Evolutionary conservation across 2,329 filamentous ascomycete genomes (phyloP).

Genomic region (Clonostachys solani): DNA sequence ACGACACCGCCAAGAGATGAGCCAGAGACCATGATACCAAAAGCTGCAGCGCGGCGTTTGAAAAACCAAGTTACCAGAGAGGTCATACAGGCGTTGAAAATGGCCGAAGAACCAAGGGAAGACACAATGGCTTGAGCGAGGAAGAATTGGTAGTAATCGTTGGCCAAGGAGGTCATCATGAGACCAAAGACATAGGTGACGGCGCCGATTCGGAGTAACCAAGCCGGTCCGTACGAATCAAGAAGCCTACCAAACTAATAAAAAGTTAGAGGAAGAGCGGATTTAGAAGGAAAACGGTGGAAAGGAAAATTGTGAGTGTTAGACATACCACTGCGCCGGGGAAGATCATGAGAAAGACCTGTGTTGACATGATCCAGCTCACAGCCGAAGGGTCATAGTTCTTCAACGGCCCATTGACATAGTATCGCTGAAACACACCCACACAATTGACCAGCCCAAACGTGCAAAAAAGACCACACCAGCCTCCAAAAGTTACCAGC

Average conservation of each 20-base stretch:
- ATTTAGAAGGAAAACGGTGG: neutral
- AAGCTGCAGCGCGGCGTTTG: slow-evolving; percentile 43
- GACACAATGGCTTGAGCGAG: slow-evolving; percentile 35
- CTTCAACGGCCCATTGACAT: slow-evolving; percentile 40
- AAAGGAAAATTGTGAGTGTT: neutral
- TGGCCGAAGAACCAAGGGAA: slow-evolving; percentile 33
- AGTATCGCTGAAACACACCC: slow-evolving; percentile 58
- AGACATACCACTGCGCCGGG: slow-evolving; percentile 40
- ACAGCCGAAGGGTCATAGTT: slow-evolving; percentile 45
- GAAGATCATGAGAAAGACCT: slow-evolving; percentile 43
- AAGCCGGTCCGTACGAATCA: slow-evolving; percentile 60
- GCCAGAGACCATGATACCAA: slow-evolving; percentile 49
- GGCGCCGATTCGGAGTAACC: slow-evolving; percentile 47
- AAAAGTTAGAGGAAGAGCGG: neutral
- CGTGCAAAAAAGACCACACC: slow-evolving; percentile 29
- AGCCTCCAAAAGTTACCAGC: slow-evolving; percentile 13
- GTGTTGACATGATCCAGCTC: slow-evolving; percentile 55
- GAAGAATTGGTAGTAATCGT: slow-evolving; percentile 38
- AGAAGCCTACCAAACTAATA: slow-evolving; percentile 52
- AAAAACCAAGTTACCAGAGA: slow-evolving; percentile 47
- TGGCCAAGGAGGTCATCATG: slow-evolving; percentile 57
- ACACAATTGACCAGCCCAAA: slow-evolving; percentile 39
- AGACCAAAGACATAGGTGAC: slow-evolving; percentile 57
- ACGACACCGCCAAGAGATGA: slow-evolving; percentile 50
- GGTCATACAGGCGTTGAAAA: slow-evolving; percentile 37